Evolutionary conservation across 495 filamentous ascomycete genomes (phyloP).

Genomic region (Ramalina intermedia): DNA sequence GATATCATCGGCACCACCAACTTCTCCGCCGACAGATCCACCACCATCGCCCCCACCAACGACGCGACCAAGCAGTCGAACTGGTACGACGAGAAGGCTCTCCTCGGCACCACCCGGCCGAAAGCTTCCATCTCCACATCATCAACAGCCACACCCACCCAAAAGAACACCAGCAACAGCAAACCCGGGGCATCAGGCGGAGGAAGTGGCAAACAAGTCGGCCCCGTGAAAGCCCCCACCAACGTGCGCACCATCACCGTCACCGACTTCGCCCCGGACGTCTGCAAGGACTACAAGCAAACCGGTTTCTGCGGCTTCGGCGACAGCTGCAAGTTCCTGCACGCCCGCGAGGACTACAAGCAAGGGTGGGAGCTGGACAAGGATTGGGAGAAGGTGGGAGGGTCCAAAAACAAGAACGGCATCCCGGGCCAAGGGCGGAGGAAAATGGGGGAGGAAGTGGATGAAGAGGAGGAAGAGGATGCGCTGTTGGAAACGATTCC

Average conservation of each 20-base stretch:
- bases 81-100: constrained; percentile 65
- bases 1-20: constrained; percentile 36
- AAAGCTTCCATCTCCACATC: constrained; percentile 10
- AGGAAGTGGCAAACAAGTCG: constrained; percentile 53
- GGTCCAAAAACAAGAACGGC: constrained; percentile 42
- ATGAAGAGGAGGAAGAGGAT: constrained; percentile 56
- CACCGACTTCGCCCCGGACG: constrained; percentile 84
- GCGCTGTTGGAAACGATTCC: constrained; percentile 74
- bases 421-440: constrained; percentile 35
- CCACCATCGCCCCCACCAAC: constrained; percentile 46
- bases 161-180: constrained; percentile 9
- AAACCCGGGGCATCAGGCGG: constrained; percentile 59
- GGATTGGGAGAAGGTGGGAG: constrained; percentile 80
- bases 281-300: constrained; percentile 91
- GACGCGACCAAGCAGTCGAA: constrained; percentile 90
- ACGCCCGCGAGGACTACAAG: constrained; percentile 76
- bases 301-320: constrained; percentile 77
- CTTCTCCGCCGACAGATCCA: constrained; percentile 43
- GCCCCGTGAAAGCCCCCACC: constrained; percentile 75
- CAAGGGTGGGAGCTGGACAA: constrained; percentile 90
- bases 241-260: constrained; percentile 85
- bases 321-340: constrained; percentile 43
- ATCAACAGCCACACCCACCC: constrained; percentile 4
- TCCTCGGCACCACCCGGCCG: constrained; percentile 44
- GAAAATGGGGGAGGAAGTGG: constrained; percentile 33